Conservation (phyloP, 192 early-diverging fungal genomes). For the Allomyces javanicus region DNA sequence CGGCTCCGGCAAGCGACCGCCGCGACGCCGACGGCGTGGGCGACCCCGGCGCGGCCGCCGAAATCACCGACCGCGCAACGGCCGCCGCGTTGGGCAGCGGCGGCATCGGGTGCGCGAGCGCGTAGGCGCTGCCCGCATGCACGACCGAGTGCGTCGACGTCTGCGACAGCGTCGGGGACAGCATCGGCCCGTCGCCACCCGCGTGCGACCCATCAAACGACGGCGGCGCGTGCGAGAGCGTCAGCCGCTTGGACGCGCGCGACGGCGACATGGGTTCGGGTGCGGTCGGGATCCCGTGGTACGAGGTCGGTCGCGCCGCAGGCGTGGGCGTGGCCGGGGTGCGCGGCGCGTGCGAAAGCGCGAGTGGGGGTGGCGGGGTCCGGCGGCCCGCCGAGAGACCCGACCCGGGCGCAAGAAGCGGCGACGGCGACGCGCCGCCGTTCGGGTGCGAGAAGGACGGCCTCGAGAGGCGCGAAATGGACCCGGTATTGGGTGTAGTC, state of each 20-base stretch:
- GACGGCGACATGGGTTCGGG: not conserved
- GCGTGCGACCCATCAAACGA: not conserved
- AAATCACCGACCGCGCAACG: not conserved
- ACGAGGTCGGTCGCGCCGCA: too few species aligned
- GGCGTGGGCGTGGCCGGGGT: too few species aligned
- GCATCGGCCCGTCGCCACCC: not conserved
- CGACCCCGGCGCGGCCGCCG: not conserved
- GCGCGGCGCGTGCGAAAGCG: too few species aligned
- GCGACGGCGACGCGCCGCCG: too few species aligned
- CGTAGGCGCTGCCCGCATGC: not conserved
- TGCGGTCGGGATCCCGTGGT: not conserved
- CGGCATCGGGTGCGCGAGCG: not conserved
- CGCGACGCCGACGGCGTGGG: not conserved
- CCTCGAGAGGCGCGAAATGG: too few species aligned
- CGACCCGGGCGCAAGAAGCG: too few species aligned
- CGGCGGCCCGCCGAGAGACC: too few species aligned
- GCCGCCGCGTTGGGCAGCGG: not conserved
- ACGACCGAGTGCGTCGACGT: not conserved
- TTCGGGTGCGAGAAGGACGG: too few species aligned
- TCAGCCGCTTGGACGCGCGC: not conserved
- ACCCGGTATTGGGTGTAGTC: too few species aligned
- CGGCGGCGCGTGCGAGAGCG: not conserved
- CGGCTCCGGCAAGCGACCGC: too few species aligned
- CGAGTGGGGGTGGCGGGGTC: too few species aligned
- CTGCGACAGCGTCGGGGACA: not conserved